Conservation (phyloP, 768 basidiomycete genomes). For the Tricholoma saponaceum region DNA sequence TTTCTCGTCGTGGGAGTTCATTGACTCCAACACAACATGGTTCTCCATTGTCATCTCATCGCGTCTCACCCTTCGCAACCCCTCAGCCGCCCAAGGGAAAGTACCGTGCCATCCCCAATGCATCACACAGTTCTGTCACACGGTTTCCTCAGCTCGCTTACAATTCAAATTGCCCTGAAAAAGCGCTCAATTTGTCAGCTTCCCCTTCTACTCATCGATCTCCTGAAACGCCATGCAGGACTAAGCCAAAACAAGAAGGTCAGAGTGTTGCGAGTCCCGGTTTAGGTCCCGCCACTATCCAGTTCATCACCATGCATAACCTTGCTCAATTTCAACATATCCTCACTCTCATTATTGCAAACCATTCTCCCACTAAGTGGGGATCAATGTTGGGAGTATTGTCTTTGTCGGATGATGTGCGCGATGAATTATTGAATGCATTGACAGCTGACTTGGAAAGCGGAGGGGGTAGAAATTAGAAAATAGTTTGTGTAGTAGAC, state of each 20-base stretch:
- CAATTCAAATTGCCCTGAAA: background rate
- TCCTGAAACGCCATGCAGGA: background rate
- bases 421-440: background rate
- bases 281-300: background rate
- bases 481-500: background rate
- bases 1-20: background rate
- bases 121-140: background rate
- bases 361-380: background rate
- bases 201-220: background rate
- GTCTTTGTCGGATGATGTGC: background rate
- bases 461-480: background rate
- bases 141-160: background rate
- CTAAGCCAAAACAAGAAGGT: background rate
- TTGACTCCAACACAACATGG: background rate
- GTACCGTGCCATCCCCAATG: background rate
- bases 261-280: background rate
- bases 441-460: background rate
- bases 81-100: background rate
- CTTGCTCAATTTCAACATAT: background rate
- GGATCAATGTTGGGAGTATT: background rate
- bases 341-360: background rate
- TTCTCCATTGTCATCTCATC: background rate
- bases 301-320: background rate
- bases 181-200: background rate
- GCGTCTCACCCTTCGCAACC: background rate